phyloP scores from a whole-genome alignment of 306 rosid species.

The Mimosa pudica region DNA sequence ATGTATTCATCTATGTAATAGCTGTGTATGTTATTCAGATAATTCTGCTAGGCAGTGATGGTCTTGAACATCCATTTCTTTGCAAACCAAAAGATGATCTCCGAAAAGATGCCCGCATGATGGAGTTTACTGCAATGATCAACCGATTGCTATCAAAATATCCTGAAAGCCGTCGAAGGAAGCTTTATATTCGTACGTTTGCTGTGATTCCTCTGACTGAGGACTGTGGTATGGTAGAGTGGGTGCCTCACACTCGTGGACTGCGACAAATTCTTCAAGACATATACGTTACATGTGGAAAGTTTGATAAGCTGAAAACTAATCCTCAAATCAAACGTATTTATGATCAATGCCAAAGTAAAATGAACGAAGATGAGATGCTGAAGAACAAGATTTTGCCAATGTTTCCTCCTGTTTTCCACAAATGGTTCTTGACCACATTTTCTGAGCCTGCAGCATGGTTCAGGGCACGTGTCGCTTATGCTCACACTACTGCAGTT shows the following conservation, averaged over 20 bases:
- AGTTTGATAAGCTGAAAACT: slow-evolving; percentile 84
- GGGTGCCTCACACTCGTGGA: slow-evolving; percentile 98
- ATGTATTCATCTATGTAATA: slow-evolving; percentile 33
- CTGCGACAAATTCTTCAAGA: slow-evolving; percentile 92
- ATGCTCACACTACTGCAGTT: slow-evolving; percentile 97
- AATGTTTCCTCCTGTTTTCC: slow-evolving; percentile 92
- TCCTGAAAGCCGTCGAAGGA: slow-evolving; percentile 93
- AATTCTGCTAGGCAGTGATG: slow-evolving; percentile 90
- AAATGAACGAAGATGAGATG: slow-evolving; percentile 84
- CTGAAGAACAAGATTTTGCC: slow-evolving; percentile 85
- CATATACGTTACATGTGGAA: slow-evolving; percentile 77
- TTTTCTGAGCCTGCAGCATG: slow-evolving; percentile 99
- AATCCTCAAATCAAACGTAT: slow-evolving; percentile 84
- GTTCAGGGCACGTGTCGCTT: slow-evolving; percentile 93
- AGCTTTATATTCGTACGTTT: slow-evolving; percentile 95
- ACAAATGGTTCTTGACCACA: slow-evolving; percentile 88
- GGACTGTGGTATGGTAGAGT: slow-evolving; percentile 98
- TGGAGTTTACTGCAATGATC: slow-evolving; percentile 98
- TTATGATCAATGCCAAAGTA: slow-evolving; percentile 89
- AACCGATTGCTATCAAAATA: slow-evolving; percentile 84
- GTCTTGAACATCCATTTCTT: slow-evolving; percentile 82
- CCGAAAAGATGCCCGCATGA: slow-evolving; percentile 98
- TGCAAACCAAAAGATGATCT: slow-evolving; percentile 99
- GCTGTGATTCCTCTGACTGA: slow-evolving; percentile 95
- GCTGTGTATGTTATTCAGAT: slow-evolving; percentile 56